These are phyloP conservation scores for Aspergillus versicolor DNA, from an alignment of 2,329 filamentous ascomycete genomes.

Conservation along the genomic window DNA sequence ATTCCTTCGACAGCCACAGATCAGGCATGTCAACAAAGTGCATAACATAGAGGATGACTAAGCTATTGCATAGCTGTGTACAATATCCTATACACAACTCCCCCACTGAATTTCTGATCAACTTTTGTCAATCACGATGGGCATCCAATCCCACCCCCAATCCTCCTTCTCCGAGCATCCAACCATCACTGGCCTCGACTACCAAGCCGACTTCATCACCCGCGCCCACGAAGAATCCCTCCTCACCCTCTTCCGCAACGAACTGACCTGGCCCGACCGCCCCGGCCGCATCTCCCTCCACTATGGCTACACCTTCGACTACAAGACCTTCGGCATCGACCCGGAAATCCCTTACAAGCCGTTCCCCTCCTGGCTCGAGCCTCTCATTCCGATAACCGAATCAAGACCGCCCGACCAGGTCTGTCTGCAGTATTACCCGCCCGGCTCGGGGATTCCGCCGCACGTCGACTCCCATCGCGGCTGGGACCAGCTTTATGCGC, in stretches of 20 bases:
- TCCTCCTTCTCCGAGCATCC: neutral
- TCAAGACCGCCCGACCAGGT: conserved; percentile 55
- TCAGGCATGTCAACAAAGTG: no score
- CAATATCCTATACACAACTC: no score
- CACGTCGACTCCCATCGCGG: conserved; percentile 60
- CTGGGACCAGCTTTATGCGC: conserved; percentile 39
- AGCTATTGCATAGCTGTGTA: no score
- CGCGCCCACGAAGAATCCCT: conserved; percentile 47
- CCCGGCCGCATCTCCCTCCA: conserved; percentile 52
- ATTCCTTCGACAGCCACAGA: no score
- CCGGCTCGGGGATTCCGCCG: conserved; percentile 60
- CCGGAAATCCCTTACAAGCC: conserved; percentile 49
- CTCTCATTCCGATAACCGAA: conserved; percentile 49
- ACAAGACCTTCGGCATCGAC: conserved; percentile 59
- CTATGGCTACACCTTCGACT: conserved; percentile 59
- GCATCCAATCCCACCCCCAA: neutral
- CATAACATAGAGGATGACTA: no score
- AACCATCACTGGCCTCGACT: conserved; percentile 24
- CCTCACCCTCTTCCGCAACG: conserved; percentile 45
- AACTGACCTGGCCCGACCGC: conserved; percentile 50
- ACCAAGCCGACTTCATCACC: conserved; percentile 51
- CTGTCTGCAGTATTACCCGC: conserved; percentile 61
- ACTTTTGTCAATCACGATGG: neutral
- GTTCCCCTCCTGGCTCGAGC: conserved; percentile 53
- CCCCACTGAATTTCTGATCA: no score